These are phyloP conservation scores for Vanrija pseudolonga DNA, from an alignment of 1,284 basidiomycete species.

Conservation along the genomic window DNA sequence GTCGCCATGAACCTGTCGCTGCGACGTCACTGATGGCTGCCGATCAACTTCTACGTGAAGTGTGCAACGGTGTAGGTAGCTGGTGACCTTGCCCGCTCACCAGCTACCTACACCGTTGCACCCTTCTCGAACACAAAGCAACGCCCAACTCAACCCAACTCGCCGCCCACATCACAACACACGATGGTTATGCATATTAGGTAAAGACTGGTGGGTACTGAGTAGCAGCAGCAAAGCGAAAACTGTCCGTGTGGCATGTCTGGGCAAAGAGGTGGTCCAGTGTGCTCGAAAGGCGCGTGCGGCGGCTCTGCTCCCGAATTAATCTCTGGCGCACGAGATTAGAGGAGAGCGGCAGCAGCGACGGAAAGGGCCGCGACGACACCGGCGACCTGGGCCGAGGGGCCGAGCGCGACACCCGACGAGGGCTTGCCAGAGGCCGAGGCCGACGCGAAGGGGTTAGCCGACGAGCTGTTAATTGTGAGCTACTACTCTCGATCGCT, in stretches of 20 bases:
- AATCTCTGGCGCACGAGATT: background rate
- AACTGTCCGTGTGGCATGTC: background rate
- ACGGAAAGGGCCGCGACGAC: constrained; percentile 12
- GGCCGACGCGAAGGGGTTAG: constrained; percentile 14
- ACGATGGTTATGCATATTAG: too few species aligned
- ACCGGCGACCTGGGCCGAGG: constrained; percentile 11
- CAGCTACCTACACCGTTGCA: too few species aligned
- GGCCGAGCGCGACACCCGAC: background rate
- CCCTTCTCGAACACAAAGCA: too few species aligned
- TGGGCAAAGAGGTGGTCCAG: background rate
- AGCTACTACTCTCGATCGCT: constrained; percentile 12
- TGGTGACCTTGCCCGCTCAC: too few species aligned
- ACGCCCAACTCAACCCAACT: background rate
- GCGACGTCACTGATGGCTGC: too few species aligned
- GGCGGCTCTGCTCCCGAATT: too few species aligned
- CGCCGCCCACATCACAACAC: background rate
- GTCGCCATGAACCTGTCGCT: too few species aligned
- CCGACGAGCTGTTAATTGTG: background rate
- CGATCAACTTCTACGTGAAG: too few species aligned
- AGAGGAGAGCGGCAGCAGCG: constrained; percentile 10
- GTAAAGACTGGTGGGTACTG: too few species aligned
- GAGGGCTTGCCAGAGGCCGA: background rate
- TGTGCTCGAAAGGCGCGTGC: background rate
- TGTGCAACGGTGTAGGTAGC: too few species aligned
- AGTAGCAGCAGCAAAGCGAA: background rate